Evolutionary conservation across 768 basidiomycete genomes (phyloP).

Genomic region (Lentinula boryana): DNA sequence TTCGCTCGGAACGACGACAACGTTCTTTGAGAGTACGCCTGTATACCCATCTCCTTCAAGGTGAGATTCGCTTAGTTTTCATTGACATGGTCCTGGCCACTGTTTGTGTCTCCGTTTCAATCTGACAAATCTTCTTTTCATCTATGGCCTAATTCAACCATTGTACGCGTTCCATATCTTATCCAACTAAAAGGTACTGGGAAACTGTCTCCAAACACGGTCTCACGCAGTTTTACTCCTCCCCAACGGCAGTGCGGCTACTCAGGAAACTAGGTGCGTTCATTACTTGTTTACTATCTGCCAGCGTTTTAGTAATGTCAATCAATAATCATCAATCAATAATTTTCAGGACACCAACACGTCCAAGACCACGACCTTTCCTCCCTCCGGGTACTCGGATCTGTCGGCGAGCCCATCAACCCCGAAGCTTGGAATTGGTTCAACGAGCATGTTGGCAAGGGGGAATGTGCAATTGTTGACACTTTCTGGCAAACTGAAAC

Average conservation of each 20-base stretch:
- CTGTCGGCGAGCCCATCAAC: slow-evolving; percentile 97
- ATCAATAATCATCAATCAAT: no score
- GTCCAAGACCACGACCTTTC: slow-evolving; percentile 79
- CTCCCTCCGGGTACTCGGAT: slow-evolving; percentile 81
- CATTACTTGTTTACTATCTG: neutral
- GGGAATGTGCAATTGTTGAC: slow-evolving; percentile 89
- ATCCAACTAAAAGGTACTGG: slow-evolving; percentile 64
- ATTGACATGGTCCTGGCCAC: neutral
- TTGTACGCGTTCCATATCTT: neutral
- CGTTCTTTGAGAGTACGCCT: slow-evolving; percentile 94
- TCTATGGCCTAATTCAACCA: neutral
- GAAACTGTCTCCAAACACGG: slow-evolving; percentile 89
- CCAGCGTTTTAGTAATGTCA: neutral
- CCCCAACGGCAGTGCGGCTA: slow-evolving; percentile 92
- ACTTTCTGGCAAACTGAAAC: slow-evolving; percentile 95
- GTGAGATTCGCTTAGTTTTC: neutral
- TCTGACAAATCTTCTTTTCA: neutral
- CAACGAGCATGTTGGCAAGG: slow-evolving; percentile 87
- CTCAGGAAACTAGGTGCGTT: slow-evolving; percentile 44
- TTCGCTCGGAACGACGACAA: slow-evolving; percentile 75
- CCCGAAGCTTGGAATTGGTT: slow-evolving; percentile 99
- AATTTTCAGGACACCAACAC: slow-evolving; percentile 74
- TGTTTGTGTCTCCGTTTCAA: neutral
- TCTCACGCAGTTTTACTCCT: slow-evolving; percentile 94
- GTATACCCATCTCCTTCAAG: slow-evolving; percentile 90